Percentiles rank a stretch among this genome's conserved stretches.
Conservation (phyloP, 306 rosid genomes). For the Fragaria ananassa region DNA sequence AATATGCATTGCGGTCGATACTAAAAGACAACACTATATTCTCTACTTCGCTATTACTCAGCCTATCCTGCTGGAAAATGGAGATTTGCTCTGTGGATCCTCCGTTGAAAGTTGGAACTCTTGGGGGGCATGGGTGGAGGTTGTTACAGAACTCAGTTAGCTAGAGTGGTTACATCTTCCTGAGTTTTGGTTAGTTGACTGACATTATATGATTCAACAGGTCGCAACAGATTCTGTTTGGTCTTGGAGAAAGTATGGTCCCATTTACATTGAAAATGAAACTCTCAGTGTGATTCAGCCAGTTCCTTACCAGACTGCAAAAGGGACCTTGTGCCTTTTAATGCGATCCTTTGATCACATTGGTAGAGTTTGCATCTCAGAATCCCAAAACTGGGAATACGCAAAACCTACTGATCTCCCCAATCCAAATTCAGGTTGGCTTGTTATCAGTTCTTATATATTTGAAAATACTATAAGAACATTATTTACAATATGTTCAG, state of each 20-base stretch:
- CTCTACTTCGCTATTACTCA: slow-evolving; percentile 31
- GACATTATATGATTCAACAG: slow-evolving; percentile 41
- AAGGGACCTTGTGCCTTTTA: slow-evolving; percentile 69
- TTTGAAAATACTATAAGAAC: slow-evolving; percentile 9
- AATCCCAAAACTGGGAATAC: slow-evolving; percentile 72
- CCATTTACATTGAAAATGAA: slow-evolving; percentile 64
- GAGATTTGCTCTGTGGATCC: slow-evolving; percentile 78
- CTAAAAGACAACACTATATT: slow-evolving; percentile 4
- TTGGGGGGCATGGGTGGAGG: slow-evolving; percentile 99
- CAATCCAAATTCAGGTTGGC: slow-evolving; percentile 92
- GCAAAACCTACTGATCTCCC: slow-evolving; percentile 73
- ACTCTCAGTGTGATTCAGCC: slow-evolving; percentile 88
- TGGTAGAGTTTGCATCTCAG: slow-evolving; percentile 66
- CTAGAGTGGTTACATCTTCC: slow-evolving; percentile 11
- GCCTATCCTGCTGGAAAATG: slow-evolving; percentile 90
- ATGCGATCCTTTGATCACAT: slow-evolving; percentile 69
- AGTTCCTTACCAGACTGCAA: slow-evolving; percentile 74
- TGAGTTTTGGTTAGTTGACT: slow-evolving; percentile 25
- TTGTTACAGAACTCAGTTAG: slow-evolving; percentile 25
- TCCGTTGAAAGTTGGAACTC: slow-evolving; percentile 99
- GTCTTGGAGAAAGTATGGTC: slow-evolving; percentile 86
- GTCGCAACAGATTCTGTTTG: slow-evolving; percentile 57
- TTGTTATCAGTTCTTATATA: slow-evolving; percentile 14
- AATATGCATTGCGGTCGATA: neutral
- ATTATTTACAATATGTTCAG: neutral